Conservation (phyloP, 768 basidiomycete genomes). For the Phaffia tasmanica region DNA sequence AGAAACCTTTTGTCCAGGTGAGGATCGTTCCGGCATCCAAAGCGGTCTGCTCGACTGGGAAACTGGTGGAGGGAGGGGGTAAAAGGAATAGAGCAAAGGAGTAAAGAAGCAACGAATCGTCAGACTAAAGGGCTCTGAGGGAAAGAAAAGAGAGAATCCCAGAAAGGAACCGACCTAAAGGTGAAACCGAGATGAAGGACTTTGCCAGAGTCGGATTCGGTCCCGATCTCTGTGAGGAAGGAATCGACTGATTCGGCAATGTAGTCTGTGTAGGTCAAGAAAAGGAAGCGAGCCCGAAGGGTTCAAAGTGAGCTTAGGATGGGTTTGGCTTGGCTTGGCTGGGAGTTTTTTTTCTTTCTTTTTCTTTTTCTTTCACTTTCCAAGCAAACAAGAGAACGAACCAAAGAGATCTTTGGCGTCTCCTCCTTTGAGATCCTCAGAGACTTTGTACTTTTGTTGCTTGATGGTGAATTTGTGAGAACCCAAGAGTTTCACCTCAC, state of each 20-base stretch:
- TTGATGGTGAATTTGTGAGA: conserved; percentile 77
- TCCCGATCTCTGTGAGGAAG: conserved; percentile 63
- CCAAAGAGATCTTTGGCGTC: conserved; percentile 80
- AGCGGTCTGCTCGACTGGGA: conserved; percentile 95
- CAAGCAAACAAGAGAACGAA: conserved; percentile 36
- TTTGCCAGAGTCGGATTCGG: conserved; percentile 33
- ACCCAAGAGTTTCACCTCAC: conserved; percentile 83
- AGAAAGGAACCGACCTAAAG: conserved; percentile 44
- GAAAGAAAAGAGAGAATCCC: neutral
- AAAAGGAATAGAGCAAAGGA: neutral
- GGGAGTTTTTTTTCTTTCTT: too few relatives aligned
- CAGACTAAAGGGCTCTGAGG: neutral
- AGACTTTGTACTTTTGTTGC: conserved; percentile 95
- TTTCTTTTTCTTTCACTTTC: neutral
- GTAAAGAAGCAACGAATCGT: neutral
- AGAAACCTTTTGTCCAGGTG: conserved; percentile 92
- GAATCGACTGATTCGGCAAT: conserved; percentile 93
- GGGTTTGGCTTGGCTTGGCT: too few relatives aligned
- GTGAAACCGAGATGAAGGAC: conserved; percentile 70
- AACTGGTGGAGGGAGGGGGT: conserved; percentile 43
- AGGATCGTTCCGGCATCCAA: conserved; percentile 78
- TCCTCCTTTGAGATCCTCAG: conserved; percentile 82
- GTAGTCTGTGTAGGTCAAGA: conserved; percentile 55
- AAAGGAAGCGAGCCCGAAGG: neutral
- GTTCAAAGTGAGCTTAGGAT: neutral